These are phyloP conservation scores for Farysia itapuensis DNA, from an alignment of 1,284 basidiomycete species.

Conservation along the genomic window DNA sequence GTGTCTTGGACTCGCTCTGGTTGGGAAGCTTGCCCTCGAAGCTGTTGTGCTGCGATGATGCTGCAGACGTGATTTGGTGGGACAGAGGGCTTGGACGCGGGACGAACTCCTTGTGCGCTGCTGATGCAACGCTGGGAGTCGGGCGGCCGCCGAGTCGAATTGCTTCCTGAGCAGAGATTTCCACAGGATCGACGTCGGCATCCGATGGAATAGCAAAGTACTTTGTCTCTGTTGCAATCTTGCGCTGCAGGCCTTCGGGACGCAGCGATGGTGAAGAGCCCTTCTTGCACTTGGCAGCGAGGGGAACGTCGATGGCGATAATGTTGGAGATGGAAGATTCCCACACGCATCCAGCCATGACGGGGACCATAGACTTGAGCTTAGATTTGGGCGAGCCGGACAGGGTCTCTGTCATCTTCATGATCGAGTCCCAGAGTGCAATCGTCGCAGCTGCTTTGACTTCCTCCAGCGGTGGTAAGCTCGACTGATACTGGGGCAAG, in stretches of 20 bases:
- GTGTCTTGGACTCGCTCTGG: too few species aligned
- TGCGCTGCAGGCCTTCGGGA: constrained; percentile 17
- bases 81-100: constrained; percentile 26
- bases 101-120: constrained; percentile 5
- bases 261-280: constrained; percentile 8
- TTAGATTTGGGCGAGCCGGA: constrained; percentile 4
- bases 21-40: too few species aligned
- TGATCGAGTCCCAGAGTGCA: constrained; percentile 32
- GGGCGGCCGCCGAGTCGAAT: background rate
- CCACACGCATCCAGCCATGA: constrained; percentile 46
- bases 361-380: constrained; percentile 31
- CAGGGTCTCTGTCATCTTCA: constrained; percentile 23
- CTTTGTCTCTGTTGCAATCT: constrained; percentile 18
- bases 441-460: constrained; percentile 29
- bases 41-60: too few species aligned
- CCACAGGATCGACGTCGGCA: constrained; percentile 25
- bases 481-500: constrained; percentile 22
- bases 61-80: constrained; percentile 13
- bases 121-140: background rate
- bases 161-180: constrained; percentile 24
- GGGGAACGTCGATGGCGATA: constrained; percentile 30
- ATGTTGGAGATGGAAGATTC: constrained; percentile 35
- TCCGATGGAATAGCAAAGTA: constrained; percentile 40
- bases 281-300: constrained; percentile 32
- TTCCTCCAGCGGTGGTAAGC: constrained; percentile 11